phyloP scores from a whole-genome alignment of 768 basidiomycete genomes.

The Sutorius australiensis region DNA sequence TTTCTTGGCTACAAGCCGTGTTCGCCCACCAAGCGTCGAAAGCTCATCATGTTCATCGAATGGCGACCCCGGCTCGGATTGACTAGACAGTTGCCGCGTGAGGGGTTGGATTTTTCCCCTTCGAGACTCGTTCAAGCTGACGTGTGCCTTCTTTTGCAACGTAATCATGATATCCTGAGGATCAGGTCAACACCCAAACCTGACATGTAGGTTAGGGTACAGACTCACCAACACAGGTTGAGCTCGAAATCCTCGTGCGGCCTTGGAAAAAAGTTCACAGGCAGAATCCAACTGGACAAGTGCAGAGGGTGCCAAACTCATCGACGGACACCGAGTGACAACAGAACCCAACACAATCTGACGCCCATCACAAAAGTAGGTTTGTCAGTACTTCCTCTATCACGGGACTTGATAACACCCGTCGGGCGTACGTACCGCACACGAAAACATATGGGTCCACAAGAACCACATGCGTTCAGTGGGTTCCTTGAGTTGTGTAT shows the following conservation, averaged over 20 bases:
- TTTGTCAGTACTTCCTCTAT: constrained; percentile 15
- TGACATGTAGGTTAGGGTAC: background rate
- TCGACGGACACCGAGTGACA: constrained; percentile 74
- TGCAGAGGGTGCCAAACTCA: constrained; percentile 73
- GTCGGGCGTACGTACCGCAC: constrained; percentile 45
- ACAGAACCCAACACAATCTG: constrained; percentile 70
- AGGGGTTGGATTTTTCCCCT: constrained; percentile 50
- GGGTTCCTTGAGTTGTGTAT: constrained; percentile 59
- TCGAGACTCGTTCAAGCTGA: constrained; percentile 59
- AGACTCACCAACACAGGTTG: constrained; percentile 57
- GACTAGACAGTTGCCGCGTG: constrained; percentile 32
- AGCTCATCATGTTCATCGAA: constrained; percentile 61
- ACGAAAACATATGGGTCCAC: constrained; percentile 52
- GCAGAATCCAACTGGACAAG: constrained; percentile 71
- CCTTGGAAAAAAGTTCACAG: constrained; percentile 69
- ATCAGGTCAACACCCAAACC: constrained; percentile 8
- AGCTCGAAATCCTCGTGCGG: constrained; percentile 62
- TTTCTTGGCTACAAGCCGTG: constrained; percentile 59
- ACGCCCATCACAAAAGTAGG: background rate
- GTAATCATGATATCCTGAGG: constrained; percentile 59
- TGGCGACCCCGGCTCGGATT: constrained; percentile 40
- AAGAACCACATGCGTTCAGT: constrained; percentile 63
- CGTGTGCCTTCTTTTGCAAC: constrained; percentile 62
- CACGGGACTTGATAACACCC: constrained; percentile 5
- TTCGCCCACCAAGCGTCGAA: constrained; percentile 60